Percentiles rank a stretch among this genome's conserved stretches.
phyloP scores from a whole-genome alignment of 352 stramenopile genomes.

The Phytophthora fragariaefolia region DNA sequence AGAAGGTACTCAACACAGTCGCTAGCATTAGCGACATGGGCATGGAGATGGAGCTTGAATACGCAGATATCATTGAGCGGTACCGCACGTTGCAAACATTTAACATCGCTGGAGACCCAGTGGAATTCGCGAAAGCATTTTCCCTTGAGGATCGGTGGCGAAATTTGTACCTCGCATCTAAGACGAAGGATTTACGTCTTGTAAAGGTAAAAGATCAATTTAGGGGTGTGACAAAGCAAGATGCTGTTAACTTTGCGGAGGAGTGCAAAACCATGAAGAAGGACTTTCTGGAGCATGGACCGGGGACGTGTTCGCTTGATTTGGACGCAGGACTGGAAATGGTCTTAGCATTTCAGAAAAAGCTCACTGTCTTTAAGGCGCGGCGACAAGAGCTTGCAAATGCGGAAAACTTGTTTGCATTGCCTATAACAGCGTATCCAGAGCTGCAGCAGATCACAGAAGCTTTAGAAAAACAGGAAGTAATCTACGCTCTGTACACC shows the following conservation, averaged over 20 bases:
- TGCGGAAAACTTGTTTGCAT: constrained; percentile 94
- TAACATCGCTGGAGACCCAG: constrained; percentile 72
- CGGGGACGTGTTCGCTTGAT: constrained; percentile 80
- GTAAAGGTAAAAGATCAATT: constrained; percentile 96
- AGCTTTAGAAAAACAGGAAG: constrained; percentile 88
- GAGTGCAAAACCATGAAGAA: constrained; percentile 89
- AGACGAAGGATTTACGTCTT: constrained; percentile 94
- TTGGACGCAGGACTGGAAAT: constrained; percentile 92
- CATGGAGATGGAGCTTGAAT: constrained; percentile 96
- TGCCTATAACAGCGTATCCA: constrained; percentile 92
- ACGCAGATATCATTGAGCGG: constrained; percentile 92
- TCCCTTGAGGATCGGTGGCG: constrained; percentile 87
- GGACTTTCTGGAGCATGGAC: constrained; percentile 88
- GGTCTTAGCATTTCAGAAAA: constrained; percentile 86
- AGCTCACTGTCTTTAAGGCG: constrained; percentile 76
- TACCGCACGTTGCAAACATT: constrained; percentile 91
- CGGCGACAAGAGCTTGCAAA: constrained; percentile 92
- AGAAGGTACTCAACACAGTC: constrained; percentile 95
- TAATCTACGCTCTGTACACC: constrained; percentile 93
- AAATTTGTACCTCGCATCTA: constrained; percentile 77
- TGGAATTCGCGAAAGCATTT: constrained; percentile 77
- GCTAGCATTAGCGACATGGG: constrained; percentile 81
- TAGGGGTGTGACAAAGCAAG: constrained; percentile 92
- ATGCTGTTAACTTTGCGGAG: constrained; percentile 88
- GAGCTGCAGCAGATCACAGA: constrained; percentile 89